Conservation (phyloP, 1,284 basidiomycete genomes). For the Trichosporon faecale region DNA sequence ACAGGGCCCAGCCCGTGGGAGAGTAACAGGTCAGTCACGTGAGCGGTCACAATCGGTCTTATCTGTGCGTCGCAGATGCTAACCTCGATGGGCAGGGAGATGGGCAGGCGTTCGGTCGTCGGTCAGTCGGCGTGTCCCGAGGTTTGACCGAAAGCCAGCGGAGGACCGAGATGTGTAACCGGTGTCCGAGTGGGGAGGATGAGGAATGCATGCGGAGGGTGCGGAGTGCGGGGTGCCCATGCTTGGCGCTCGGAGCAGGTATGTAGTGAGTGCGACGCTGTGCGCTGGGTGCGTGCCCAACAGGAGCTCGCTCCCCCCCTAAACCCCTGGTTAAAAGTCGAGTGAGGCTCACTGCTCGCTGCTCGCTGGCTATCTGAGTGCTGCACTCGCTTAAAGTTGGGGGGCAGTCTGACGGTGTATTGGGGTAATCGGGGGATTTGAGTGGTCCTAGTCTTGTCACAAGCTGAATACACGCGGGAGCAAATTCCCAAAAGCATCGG, state of each 20-base stretch:
- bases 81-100: neutral
- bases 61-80: neutral
- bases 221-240: neutral
- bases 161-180: neutral
- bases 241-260: too few relatives aligned
- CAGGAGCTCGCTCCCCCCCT: too few relatives aligned
- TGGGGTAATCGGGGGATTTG: slow-evolving; percentile 9
- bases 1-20: neutral
- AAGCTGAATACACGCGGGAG: neutral
- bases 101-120: neutral
- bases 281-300: neutral
- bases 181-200: neutral
- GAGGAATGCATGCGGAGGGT: neutral
- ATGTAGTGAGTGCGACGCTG: neutral
- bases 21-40: neutral
- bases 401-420: neutral
- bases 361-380: neutral
- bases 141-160: neutral
- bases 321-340: too few relatives aligned
- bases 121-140: neutral
- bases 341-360: neutral
- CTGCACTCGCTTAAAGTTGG: neutral
- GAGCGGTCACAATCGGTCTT: neutral
- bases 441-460: neutral
- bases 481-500: neutral